phyloP scores from a whole-genome alignment of 2,329 filamentous ascomycete genomes.

The Trichoderma citrinoviride region DNA sequence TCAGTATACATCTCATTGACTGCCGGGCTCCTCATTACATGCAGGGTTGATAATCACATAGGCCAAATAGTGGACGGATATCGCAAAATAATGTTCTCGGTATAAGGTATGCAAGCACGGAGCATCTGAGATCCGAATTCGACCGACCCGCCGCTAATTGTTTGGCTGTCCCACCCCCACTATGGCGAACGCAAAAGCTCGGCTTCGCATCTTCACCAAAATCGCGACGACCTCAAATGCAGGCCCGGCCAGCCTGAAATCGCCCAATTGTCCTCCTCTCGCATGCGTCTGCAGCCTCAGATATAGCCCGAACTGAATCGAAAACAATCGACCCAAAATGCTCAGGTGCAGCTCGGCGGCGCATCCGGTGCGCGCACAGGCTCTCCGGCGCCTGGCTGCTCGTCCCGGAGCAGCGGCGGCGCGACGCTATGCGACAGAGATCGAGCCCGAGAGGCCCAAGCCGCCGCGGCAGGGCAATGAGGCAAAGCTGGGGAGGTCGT shows the following conservation, averaged over 20 bases:
- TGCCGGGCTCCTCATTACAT: no score
- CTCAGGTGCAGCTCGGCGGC: conserved; percentile 30
- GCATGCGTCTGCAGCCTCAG: not conserved
- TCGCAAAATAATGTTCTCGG: no score
- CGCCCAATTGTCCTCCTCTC: not conserved
- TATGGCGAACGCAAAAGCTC: not conserved
- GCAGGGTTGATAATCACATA: no score
- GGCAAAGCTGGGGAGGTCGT: conserved; percentile 42
- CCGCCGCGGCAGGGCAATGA: conserved; percentile 36
- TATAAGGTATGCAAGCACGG: not conserved
- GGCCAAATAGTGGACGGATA: no score
- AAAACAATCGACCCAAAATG: not conserved
- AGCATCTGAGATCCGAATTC: not conserved
- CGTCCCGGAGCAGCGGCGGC: conserved; percentile 23
- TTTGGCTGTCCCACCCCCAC: conserved; percentile 8
- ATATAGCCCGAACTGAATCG: not conserved
- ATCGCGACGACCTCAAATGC: not conserved
- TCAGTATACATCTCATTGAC: no score
- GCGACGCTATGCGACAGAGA: conserved; percentile 37
- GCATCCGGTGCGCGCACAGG: conserved; percentile 30
- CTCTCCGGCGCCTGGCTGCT: conserved; percentile 32
- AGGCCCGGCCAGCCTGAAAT: not conserved
- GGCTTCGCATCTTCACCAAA: not conserved
- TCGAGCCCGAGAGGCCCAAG: conserved; percentile 37
- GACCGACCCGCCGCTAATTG: not conserved